Evolutionary conservation across 345 rosid genomes (phyloP).

Genomic region (Citrus mangshanensis): DNA sequence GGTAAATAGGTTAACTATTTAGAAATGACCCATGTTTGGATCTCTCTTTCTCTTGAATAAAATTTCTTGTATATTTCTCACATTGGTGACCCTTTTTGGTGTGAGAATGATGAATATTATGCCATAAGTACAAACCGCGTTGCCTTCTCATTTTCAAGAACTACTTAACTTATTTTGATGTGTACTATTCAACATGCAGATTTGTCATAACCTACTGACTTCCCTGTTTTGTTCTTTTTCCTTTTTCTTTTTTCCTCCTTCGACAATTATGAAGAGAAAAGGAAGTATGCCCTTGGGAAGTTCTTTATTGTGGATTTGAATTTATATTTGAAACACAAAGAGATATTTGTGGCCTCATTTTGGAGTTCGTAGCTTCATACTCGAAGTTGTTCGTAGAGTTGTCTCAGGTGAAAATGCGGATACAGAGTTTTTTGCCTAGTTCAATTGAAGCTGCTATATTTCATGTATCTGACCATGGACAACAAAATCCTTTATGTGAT

Average conservation of each 20-base stretch:
- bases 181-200: background rate
- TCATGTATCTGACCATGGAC: slow-evolving; percentile 35
- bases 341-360: background rate
- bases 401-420: slow-evolving; percentile 41
- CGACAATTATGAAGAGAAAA: background rate
- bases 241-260: background rate
- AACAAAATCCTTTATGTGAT: slow-evolving; percentile 29
- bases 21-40: background rate
- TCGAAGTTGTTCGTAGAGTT: background rate
- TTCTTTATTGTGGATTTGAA: slow-evolving; percentile 3
- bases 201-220: background rate
- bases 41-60: background rate
- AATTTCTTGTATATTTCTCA: too few relatives aligned
- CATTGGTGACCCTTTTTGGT: background rate
- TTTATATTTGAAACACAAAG: background rate
- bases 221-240: background rate
- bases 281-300: background rate
- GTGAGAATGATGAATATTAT: background rate
- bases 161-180: background rate
- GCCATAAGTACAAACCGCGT: background rate
- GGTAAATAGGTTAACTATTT: too few relatives aligned
- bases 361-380: background rate
- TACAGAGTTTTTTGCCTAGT: slow-evolving; percentile 36
- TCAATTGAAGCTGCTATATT: slow-evolving; percentile 35
- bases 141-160: background rate